These are phyloP conservation scores for Blastosporella zonata DNA, from an alignment of 1,284 basidiomycete genomes.

Conservation along the genomic window DNA sequence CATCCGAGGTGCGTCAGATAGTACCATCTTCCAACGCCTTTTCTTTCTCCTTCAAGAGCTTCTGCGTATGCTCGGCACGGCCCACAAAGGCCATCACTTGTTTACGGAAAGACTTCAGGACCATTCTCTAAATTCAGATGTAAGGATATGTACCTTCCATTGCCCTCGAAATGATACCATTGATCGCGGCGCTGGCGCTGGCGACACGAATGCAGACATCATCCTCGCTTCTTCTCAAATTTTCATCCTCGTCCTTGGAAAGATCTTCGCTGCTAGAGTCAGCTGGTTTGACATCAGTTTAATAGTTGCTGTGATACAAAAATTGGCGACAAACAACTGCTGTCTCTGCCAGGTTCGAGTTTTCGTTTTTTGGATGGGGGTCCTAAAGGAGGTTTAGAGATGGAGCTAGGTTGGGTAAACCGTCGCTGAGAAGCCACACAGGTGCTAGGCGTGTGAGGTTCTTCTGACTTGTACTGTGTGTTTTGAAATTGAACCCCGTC, in stretches of 20 bases:
- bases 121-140: background rate
- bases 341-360: background rate
- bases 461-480: background rate
- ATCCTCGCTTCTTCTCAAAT: too few relatives aligned
- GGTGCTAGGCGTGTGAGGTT: too few relatives aligned
- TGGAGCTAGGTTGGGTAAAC: too few relatives aligned
- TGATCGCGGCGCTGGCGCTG: too few relatives aligned
- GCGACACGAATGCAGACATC: too few relatives aligned
- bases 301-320: too few relatives aligned
- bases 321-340: too few relatives aligned
- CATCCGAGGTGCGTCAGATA: background rate
- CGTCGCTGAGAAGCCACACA: too few relatives aligned
- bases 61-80: background rate
- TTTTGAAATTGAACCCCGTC: constrained; percentile 2
- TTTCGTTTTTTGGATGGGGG: background rate
- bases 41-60: background rate
- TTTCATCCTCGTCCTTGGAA: background rate
- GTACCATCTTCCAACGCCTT: background rate
- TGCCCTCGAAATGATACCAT: background rate
- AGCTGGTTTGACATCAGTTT: too few relatives aligned
- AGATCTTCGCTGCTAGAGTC: too few relatives aligned
- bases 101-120: background rate
- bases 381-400: too few relatives aligned
- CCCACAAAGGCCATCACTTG: background rate
- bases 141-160: background rate